Conservation (phyloP, 768 basidiomycete species). For the Leccinellum rugosiceps region DNA sequence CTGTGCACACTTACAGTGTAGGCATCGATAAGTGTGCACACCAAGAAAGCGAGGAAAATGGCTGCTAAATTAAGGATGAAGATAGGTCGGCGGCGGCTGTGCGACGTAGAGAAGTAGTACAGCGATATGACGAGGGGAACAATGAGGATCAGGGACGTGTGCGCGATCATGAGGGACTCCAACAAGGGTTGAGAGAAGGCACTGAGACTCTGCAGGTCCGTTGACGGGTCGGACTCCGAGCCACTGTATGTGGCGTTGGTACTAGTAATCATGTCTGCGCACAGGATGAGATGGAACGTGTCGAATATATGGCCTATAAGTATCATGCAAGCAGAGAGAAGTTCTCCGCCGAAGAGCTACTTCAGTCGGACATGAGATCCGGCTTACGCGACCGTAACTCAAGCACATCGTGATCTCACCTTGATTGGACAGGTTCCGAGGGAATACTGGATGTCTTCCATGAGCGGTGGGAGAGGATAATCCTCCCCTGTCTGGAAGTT, state of each 20-base stretch:
- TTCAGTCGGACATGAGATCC: background rate
- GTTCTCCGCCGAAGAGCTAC: background rate
- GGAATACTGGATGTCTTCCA: too few species aligned
- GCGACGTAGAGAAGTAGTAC: constrained; percentile 22
- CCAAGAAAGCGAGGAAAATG: constrained; percentile 11
- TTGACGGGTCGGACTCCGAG: background rate
- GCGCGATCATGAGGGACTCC: constrained; percentile 21
- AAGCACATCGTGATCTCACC: background rate
- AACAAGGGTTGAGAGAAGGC: constrained; percentile 10
- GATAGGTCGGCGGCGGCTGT: constrained; percentile 16
- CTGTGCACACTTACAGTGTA: constrained; percentile 3
- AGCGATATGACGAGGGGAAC: constrained; percentile 17
- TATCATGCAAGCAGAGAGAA: background rate
- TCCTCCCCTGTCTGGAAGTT: background rate
- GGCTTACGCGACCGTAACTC: background rate
- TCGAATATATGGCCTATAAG: background rate
- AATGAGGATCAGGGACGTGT: constrained; percentile 19
- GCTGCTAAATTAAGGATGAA: constrained; percentile 17
- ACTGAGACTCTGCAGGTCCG: too few species aligned
- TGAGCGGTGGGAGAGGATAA: too few species aligned
- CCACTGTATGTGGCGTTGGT: background rate
- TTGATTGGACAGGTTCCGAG: background rate
- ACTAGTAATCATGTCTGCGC: constrained; percentile 4
- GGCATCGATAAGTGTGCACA: constrained; percentile 11
- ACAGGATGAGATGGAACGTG: background rate